These are phyloP conservation scores for Ceratocystis diversiconidia DNA, from an alignment of 2,329 filamentous ascomycete species.

Conservation along the genomic window DNA sequence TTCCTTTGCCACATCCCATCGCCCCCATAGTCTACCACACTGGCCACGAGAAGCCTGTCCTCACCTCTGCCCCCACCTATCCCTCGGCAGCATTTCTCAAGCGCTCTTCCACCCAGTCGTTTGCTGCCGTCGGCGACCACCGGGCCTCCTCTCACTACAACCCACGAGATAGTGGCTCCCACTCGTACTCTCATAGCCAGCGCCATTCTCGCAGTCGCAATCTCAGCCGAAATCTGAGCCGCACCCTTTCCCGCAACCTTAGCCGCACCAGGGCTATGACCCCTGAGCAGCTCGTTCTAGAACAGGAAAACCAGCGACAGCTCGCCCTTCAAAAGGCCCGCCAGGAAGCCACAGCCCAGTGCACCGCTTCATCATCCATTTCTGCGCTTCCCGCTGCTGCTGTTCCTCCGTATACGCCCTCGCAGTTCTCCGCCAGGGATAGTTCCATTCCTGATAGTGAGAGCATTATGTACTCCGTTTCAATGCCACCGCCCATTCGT, in stretches of 20 bases:
- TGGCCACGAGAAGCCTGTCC: slow-evolving; percentile 2
- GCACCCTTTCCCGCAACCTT: not conserved
- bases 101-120: slow-evolving; percentile 7
- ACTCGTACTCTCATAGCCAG: slow-evolving; percentile 3
- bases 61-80: slow-evolving; percentile 4
- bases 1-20: not conserved
- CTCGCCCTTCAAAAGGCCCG: slow-evolving; percentile 13
- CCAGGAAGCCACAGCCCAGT: not conserved
- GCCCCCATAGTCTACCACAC: too few species aligned
- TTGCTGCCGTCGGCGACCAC: not conserved
- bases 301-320: slow-evolving; percentile 13
- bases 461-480: slow-evolving; percentile 5
- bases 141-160: not conserved
- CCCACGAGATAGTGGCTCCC: not conserved
- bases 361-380: not conserved
- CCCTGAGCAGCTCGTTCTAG: not conserved
- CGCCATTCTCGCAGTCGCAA: slow-evolving; percentile 1
- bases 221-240: slow-evolving; percentile 2
- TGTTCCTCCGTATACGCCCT: not conserved
- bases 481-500: not conserved
- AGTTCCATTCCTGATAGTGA: slow-evolving; percentile 8
- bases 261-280: slow-evolving; percentile 2
- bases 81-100: slow-evolving; percentile 7
- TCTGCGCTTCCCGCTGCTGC: not conserved
- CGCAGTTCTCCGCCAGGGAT: not conserved